A percentile compares a stretch with the other conserved stretches of the same genome.
Evolutionary conservation across 2,329 filamentous ascomycete genomes (phyloP).

Genomic region (Chrysoporthe austroafricana): DNA sequence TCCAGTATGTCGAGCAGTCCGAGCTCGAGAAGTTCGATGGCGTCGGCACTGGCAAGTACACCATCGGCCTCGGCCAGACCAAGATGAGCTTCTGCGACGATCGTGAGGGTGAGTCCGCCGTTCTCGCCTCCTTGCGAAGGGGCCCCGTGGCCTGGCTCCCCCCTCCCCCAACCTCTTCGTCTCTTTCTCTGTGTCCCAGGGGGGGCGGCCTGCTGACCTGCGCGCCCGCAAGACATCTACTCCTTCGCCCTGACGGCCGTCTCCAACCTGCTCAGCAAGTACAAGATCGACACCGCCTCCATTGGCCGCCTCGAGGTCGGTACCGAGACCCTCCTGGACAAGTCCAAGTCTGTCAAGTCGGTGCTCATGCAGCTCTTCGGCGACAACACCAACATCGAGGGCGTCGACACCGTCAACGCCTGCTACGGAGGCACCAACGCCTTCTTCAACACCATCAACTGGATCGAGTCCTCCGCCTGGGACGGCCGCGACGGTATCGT

Average conservation of each 20-base stretch:
- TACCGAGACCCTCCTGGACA: slow-evolving; percentile 84
- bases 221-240: slow-evolving; percentile 71
- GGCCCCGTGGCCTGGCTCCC: neutral
- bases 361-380: slow-evolving; percentile 86
- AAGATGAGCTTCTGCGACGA: slow-evolving; percentile 94
- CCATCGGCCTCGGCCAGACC: slow-evolving; percentile 87
- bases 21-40: slow-evolving; percentile 89
- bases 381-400: slow-evolving; percentile 83
- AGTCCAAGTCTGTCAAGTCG: slow-evolving; percentile 89
- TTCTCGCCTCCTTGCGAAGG: neutral
- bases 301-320: slow-evolving; percentile 84
- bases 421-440: slow-evolving; percentile 89
- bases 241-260: slow-evolving; percentile 79
- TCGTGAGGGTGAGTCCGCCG: slow-evolving; percentile 69
- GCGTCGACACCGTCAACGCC: slow-evolving; percentile 81
- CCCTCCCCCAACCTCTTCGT: neutral
- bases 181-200: no score
- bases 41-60: slow-evolving; percentile 82
- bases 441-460: slow-evolving; percentile 82
- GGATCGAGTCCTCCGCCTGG: slow-evolving; percentile 86
- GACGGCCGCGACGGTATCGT: slow-evolving; percentile 82
- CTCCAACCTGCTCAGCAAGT: slow-evolving; percentile 79
- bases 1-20: slow-evolving; percentile 79
- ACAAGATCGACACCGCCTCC: slow-evolving; percentile 77
- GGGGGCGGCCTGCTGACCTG: slow-evolving; percentile 1